Base-by-base conservation (phyloP, 352 stramenopile genomes). In the Globisporangium cystogenes region DNA sequence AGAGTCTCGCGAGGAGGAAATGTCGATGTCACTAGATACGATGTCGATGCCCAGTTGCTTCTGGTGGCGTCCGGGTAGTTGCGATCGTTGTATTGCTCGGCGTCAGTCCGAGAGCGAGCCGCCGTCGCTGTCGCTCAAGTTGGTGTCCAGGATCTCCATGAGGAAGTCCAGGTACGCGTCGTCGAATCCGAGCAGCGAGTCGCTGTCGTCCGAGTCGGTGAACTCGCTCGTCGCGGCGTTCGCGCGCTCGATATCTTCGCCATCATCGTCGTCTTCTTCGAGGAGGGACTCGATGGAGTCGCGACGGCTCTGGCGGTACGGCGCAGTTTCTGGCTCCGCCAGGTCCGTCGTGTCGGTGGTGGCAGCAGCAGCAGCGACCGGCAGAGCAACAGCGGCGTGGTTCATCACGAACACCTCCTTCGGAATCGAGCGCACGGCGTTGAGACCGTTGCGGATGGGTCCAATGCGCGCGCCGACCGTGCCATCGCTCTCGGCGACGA, bases 281-380 rank as follows among this genome's bases (percentile, higher is more conserved):
- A 58, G 52, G n/a, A 58, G 52, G 7, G 52, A 58, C 44, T 58
- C 52, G 35, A 58, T 58, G 33, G 52, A 58, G 43, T 51, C 52
- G 5, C 52, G 52, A 0, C 52, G 52, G 3, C 23, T 18, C 20
- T 58, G 43, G 33, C 52, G 52, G 43, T 58, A 57, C 14, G 42
- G n/a, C 26, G 51, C 51, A 31, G 33, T 16, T 7, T n/a, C n/a
- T 4, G 29, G 7, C 10, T 45, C 44, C 4, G 23, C n/a, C 0
- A 21, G 16, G 20, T 42, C n/a, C 2, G 18, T 23, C 39, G 29
- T 16, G 8, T 58, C 52, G 2, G 40, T 12, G 37, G n/a, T 27
- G 23, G 16, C 20, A 23, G 18, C 12, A 10, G 20, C 8, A 20
- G 31, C 8, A 31, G 27, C 27, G 8, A 7, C 27, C 27, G 27